Percentiles rank a stretch among this genome's conserved stretches.
These are phyloP conservation scores for Fusarium odoratissimum DNA, from an alignment of 2,329 filamentous ascomycete species.

Conservation along the genomic window DNA sequence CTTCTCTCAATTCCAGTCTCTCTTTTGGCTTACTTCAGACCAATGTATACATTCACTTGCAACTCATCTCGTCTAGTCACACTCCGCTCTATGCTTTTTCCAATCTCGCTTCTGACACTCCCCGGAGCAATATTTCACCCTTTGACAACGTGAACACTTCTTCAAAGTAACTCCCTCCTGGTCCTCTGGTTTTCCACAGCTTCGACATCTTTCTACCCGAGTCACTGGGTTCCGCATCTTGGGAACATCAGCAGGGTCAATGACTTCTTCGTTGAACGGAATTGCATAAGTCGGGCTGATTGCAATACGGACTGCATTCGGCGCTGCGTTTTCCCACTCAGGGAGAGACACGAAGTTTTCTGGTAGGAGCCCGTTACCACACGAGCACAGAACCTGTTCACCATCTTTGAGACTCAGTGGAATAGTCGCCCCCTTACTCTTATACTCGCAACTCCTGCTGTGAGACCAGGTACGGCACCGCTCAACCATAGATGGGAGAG, in stretches of 20 bases:
- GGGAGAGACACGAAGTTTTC: constrained; percentile 54
- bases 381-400: constrained; percentile 57
- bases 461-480: constrained; percentile 63
- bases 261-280: constrained; percentile 56
- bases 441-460: constrained; percentile 57
- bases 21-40: background rate
- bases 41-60: background rate
- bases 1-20: background rate
- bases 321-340: constrained; percentile 55
- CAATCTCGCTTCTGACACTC: constrained; percentile 67
- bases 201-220: constrained; percentile 48
- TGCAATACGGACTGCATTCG: constrained; percentile 64
- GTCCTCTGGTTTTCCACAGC: constrained; percentile 51
- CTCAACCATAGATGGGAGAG: constrained; percentile 58
- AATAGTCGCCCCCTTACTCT: constrained; percentile 47
- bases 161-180: constrained; percentile 51
- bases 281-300: constrained; percentile 66
- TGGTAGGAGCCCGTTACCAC: constrained; percentile 58
- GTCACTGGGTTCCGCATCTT: constrained; percentile 4
- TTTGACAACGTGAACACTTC: constrained; percentile 59
- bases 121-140: constrained; percentile 61
- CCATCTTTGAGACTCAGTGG: constrained; percentile 54
- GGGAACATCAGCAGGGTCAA: constrained; percentile 44
- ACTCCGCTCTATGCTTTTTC: constrained; percentile 62
- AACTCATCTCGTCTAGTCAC: constrained; percentile 39